phyloP scores from a whole-genome alignment of 148 eudicot species.

The Fagopyrum esculentum region DNA sequence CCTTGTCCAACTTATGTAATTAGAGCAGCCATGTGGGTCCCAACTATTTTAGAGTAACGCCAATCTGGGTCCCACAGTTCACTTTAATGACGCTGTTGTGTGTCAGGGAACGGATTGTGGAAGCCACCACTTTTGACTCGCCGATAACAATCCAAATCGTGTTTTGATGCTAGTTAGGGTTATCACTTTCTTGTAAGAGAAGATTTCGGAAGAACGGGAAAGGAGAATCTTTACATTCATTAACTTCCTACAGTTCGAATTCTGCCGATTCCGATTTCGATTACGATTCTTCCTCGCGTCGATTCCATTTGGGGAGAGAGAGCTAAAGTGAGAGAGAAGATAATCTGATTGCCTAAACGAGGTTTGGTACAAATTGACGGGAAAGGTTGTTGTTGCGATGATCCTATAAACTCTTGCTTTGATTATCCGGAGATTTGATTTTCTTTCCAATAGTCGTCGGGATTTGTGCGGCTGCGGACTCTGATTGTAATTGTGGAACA shows the following conservation, averaged over 20 bases:
- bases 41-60: too few relatives aligned
- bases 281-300: background rate
- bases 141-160: background rate
- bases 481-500: background rate
- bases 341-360: background rate
- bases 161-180: slow-evolving; percentile 3
- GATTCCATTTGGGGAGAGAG: background rate
- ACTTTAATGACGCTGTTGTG: background rate
- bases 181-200: background rate
- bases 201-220: background rate
- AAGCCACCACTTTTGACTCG: slow-evolving; percentile 1
- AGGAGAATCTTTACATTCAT: background rate
- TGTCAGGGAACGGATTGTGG: background rate
- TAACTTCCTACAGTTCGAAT: background rate
- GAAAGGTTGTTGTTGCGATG: background rate
- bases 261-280: background rate
- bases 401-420: background rate
- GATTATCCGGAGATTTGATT: background rate
- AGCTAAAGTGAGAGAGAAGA: background rate
- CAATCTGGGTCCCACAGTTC: background rate
- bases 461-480: background rate
- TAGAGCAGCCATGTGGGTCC: too few relatives aligned
- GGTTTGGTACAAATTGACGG: background rate
- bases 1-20: too few relatives aligned
- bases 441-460: background rate